Conservation (phyloP, 2,329 filamentous ascomycete species). For the Peltaster fructicola region DNA sequence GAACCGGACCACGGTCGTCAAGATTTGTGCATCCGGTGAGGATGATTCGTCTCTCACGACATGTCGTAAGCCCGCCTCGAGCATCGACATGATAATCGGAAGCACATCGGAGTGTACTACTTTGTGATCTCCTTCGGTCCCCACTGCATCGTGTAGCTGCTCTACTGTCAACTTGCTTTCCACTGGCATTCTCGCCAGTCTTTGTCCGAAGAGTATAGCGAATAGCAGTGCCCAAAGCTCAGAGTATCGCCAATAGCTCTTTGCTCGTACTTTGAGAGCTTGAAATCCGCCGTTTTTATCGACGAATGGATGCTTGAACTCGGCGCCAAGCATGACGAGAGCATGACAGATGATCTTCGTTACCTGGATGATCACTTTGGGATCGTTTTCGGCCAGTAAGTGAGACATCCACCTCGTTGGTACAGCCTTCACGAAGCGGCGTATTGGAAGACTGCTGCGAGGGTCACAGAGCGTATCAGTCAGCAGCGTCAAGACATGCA, state of each 20-base stretch:
- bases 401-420: conserved; percentile 73
- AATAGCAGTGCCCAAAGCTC: conserved; percentile 78
- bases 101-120: conserved; percentile 64
- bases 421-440: conserved; percentile 79
- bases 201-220: conserved; percentile 69
- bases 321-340: conserved; percentile 61
- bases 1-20: conserved; percentile 65
- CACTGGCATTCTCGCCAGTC: conserved; percentile 52
- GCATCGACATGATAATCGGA: conserved; percentile 66
- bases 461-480: conserved; percentile 12
- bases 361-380: conserved; percentile 64
- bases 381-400: conserved; percentile 70
- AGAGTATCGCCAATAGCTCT: conserved; percentile 74
- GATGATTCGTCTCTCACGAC: conserved; percentile 37
- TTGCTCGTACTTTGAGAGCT: conserved; percentile 67
- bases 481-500: conserved; percentile 13
- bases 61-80: conserved; percentile 66
- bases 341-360: conserved; percentile 70
- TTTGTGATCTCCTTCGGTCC: conserved; percentile 36
- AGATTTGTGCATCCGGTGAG: conserved; percentile 38
- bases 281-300: conserved; percentile 75
- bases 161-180: conserved; percentile 59
- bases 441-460: conserved; percentile 9
- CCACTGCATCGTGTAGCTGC: conserved; percentile 56
- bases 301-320: conserved; percentile 71